These are phyloP conservation scores for Nicotiana paniculata DNA, from an alignment of 257 asterid species.

Conservation along the genomic window DNA sequence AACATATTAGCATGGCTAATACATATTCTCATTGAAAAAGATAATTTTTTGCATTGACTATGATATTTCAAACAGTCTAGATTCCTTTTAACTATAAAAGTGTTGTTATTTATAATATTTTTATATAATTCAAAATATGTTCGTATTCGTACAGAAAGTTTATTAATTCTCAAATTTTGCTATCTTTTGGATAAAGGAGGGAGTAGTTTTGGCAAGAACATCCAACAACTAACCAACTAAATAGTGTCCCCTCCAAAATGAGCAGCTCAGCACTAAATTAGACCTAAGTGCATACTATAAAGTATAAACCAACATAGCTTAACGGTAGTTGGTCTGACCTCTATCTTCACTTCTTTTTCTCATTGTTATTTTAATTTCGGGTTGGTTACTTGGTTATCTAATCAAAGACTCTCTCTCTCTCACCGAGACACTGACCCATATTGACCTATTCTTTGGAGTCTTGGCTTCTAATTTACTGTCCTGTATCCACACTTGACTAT, in stretches of 20 bases:
- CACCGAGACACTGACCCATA: background rate
- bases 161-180: background rate
- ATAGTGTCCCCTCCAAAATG: background rate
- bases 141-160: too few relatives aligned
- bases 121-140: too few relatives aligned
- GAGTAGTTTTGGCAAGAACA: background rate
- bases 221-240: constrained; percentile 5
- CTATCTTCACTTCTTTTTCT: background rate
- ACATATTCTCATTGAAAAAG: too few relatives aligned
- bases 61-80: too few relatives aligned
- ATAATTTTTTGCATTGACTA: too few relatives aligned
- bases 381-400: constrained; percentile 1
- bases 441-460: constrained; percentile 19
- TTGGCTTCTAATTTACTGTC: background rate
- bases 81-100: too few relatives aligned
- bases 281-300: background rate
- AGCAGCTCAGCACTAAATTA: background rate
- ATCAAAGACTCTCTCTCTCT: background rate
- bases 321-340: background rate
- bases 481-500: background rate
- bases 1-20: too few relatives aligned
- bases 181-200: background rate
- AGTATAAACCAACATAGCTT: background rate
- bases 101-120: too few relatives aligned
- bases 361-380: background rate